Conservation (phyloP, 768 basidiomycete genomes). For the Xerocomus potaroensis region DNA sequence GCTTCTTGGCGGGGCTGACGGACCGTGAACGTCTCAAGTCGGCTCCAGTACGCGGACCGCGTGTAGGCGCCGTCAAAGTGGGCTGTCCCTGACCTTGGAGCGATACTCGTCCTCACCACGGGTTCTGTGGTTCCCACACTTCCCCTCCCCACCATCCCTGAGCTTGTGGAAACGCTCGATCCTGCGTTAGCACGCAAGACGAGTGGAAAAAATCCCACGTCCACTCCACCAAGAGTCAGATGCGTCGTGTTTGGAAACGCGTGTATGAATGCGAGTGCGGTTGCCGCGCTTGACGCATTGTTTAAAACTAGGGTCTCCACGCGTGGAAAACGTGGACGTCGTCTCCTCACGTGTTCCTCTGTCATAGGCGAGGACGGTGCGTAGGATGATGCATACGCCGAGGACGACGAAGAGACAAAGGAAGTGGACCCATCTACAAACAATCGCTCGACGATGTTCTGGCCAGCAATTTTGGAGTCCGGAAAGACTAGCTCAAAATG, state of each 20-base stretch:
- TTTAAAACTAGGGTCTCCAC: constrained; percentile 27
- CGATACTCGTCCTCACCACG: background rate
- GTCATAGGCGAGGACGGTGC: background rate
- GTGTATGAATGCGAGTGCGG: constrained; percentile 23
- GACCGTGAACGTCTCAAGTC: constrained; percentile 17
- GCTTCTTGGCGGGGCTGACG: constrained; percentile 23
- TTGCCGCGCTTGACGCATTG: constrained; percentile 21
- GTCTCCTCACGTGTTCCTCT: constrained; percentile 4
- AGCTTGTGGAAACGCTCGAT: background rate
- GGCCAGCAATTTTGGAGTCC: constrained; percentile 27
- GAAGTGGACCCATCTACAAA: constrained; percentile 14
- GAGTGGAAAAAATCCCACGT: constrained; percentile 22
- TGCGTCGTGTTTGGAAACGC: constrained; percentile 23
- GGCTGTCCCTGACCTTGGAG: background rate
- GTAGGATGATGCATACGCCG: background rate
- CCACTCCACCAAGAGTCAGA: constrained; percentile 23
- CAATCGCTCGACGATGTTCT: constrained; percentile 23
- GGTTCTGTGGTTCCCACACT: background rate
- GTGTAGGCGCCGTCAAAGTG: constrained; percentile 4
- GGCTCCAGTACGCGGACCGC: constrained; percentile 15
- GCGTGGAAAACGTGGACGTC: constrained; percentile 23
- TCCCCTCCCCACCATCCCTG: background rate
- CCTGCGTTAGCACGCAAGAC: constrained; percentile 10
- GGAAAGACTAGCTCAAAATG: constrained; percentile 33
- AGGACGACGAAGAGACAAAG: background rate